Percentiles rank a stretch among this genome's conserved stretches.
phyloP scores from a whole-genome alignment of 805 yeast genomes.

The Jamesozyma piceae region DNA sequence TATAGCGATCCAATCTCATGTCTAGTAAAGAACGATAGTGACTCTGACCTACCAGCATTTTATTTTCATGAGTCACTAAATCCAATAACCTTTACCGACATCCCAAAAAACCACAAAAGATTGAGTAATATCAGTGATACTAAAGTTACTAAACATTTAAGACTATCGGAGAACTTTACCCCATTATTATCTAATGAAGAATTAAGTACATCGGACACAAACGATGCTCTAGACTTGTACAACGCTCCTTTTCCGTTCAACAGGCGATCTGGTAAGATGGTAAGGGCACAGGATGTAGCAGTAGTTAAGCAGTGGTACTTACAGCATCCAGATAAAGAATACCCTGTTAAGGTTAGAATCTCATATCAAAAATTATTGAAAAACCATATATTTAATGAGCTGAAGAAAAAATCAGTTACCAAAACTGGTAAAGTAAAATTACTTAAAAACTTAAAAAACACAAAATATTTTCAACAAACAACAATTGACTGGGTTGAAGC shows the following conservation, averaged over 20 bases:
- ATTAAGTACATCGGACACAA: constrained; percentile 38
- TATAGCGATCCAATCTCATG: constrained; percentile 58
- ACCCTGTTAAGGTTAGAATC: constrained; percentile 69
- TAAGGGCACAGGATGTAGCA: constrained; percentile 85
- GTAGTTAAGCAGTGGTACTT: constrained; percentile 74
- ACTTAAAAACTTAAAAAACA: constrained; percentile 55
- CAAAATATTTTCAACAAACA: constrained; percentile 86
- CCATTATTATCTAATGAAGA: constrained; percentile 46
- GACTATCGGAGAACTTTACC: constrained; percentile 34
- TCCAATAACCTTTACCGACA: constrained; percentile 38
- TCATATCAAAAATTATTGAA: constrained; percentile 89
- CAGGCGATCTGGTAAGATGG: constrained; percentile 57
- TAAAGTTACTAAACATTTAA: constrained; percentile 29
- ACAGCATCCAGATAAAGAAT: constrained; percentile 51
- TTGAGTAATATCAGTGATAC: constrained; percentile 1
- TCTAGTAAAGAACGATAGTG: constrained; percentile 33
- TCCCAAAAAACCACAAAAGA: constrained; percentile 6
- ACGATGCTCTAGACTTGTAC: constrained; percentile 58
- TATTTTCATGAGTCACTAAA: constrained; percentile 44
- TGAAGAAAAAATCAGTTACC: constrained; percentile 40
- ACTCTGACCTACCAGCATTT: constrained; percentile 47
- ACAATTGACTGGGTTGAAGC: constrained; percentile 98
- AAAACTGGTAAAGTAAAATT: constrained; percentile 47
- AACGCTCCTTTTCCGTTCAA: constrained; percentile 84
- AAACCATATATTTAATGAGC: constrained; percentile 57